Percentiles rank a stretch among this genome's conserved stretches.
Conservation (phyloP, 2,329 filamentous ascomycete genomes). For the Aspergillus hortae region DNA sequence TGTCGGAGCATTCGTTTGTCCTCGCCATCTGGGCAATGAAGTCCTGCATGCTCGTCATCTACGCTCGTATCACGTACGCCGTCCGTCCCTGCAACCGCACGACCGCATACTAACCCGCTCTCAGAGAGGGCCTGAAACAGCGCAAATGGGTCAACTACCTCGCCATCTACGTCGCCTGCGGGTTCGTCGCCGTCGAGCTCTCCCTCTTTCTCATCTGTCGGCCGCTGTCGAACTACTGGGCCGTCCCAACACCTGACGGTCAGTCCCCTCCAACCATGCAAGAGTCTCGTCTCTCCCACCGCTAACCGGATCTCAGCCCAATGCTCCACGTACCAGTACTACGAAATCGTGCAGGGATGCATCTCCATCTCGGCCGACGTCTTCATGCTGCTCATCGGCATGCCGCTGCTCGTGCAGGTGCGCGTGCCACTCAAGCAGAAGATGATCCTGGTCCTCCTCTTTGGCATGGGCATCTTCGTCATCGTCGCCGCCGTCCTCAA, state of each 20-base stretch:
- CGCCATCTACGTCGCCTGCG: constrained; percentile 41
- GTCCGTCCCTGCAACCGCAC: neutral
- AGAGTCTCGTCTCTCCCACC: no score
- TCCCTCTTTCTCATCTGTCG: constrained; percentile 51
- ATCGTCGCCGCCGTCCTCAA: constrained; percentile 49
- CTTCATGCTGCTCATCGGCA: constrained; percentile 41
- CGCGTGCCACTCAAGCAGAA: constrained; percentile 42
- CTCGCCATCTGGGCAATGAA: constrained; percentile 53
- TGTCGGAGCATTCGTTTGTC: constrained; percentile 61
- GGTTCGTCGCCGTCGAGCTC: constrained; percentile 49
- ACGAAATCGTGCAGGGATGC: constrained; percentile 44
- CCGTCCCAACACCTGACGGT: constrained; percentile 43
- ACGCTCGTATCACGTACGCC: constrained; percentile 47
- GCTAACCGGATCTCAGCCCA: constrained; percentile 21
- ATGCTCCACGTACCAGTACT: constrained; percentile 44
- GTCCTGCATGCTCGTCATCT: constrained; percentile 52
- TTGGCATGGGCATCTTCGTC: constrained; percentile 45
- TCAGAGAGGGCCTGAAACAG: constrained; percentile 31
- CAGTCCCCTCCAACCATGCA: constrained; percentile 4
- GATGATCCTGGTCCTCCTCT: constrained; percentile 40
- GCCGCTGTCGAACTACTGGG: constrained; percentile 51
- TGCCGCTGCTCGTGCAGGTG: constrained; percentile 41
- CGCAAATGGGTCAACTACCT: constrained; percentile 36
- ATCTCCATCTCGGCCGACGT: constrained; percentile 46
- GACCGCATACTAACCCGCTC: neutral